Base-by-base conservation (phyloP, 2,329 filamentous ascomycete species). In the Pochonia chlamydosporia region DNA sequence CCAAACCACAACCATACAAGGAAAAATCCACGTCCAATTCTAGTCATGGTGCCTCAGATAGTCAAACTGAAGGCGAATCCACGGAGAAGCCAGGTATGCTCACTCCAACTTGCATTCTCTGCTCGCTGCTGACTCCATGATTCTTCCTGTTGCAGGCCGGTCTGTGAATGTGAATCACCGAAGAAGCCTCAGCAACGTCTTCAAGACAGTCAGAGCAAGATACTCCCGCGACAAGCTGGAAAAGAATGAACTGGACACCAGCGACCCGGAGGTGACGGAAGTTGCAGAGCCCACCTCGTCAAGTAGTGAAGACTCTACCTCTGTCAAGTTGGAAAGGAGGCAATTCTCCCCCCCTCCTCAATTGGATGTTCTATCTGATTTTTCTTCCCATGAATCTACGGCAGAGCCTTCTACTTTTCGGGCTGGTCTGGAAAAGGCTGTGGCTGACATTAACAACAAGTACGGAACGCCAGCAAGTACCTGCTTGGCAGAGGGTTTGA, bases 171-270 rank as follows among this genome's bases (percentile, higher is more conserved):
- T 56, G 18, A 51, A 50, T 40, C 57, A 56, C 11, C 56, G 57
- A 16, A 55, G 54, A 46, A 64, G 59, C 37, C 53, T 66, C n/a
- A 58, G 58, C 33, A 57, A 58, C 46, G 54, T 59, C 25, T 60
- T 66, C 44, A 56, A 58, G 4, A 55, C 55, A 41, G 56, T 62
- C 47, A 61, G 49, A 47, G 45, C 53, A 7, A 62, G 56, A 51
- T 61, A 53, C 50, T 56, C 52, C 13, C 56, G 54, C 25, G 59
- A 59, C 36, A 56, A 47, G 43, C 47, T 57, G 20, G 42, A 46
- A n/a, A 50, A 30, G 26, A 50, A 47, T 30, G 49, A 47, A 11
- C 36, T 26, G 14, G 47, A 26, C 7, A 13, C 41, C 14, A 40
- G 26, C 23, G 33, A 25, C 18, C 5, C 28, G 25, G 16, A 21